Base-by-base conservation (phyloP, 169 alveolate species). In the Plasmodium relictum region DNA sequence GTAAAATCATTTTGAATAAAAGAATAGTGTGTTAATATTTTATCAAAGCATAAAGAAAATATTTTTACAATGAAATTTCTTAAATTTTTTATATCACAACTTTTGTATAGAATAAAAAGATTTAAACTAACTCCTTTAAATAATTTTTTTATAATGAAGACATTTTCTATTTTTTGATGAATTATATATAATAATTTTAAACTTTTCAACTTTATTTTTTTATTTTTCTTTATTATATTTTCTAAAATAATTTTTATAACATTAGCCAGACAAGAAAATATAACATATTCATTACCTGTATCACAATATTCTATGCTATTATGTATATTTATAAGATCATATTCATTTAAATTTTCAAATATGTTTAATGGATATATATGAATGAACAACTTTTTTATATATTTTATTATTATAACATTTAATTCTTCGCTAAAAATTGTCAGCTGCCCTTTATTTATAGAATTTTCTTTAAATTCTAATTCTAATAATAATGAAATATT, bases 161-260 rank as follows among this genome's bases (percentile, higher is more conserved):
- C 26, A 18, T 76, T 66, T 20, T 76, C 54, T 14, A 76, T 76
- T 58, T 76, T 76, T 41, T 37, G 44, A 52, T 20, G 78, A 41
- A 76, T 76, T 26, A 62, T 4, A 37, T 63, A 58, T 5, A 76
- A 44, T 20, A 76, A 65, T 39, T 76, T 63, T 44, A 76, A 41
- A 20, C 65, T 76, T 48, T 76, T 62, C 31, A 63, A 62, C 63
- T 76, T 76, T 8, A 76, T 63, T 65, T 76, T 76, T 48, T 76
- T 76, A 48, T 76, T 76, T 76, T 76, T 45, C 8, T 76, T 63
- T 14, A 76, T 63, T 12, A 50, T 48, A 31, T 63, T 63, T 76
- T 76, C 59, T 56, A 76, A 31, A 24, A 76, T 20, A 6, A 20
- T 76, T 48, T 50, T 48, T 42, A 76, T 76, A 39, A 76, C 56